Percentiles rank a stretch among this genome's conserved stretches.
These are phyloP conservation scores for Trypanosoma scelopori DNA, from an alignment of 208 protist species.

Conservation along the genomic window DNA sequence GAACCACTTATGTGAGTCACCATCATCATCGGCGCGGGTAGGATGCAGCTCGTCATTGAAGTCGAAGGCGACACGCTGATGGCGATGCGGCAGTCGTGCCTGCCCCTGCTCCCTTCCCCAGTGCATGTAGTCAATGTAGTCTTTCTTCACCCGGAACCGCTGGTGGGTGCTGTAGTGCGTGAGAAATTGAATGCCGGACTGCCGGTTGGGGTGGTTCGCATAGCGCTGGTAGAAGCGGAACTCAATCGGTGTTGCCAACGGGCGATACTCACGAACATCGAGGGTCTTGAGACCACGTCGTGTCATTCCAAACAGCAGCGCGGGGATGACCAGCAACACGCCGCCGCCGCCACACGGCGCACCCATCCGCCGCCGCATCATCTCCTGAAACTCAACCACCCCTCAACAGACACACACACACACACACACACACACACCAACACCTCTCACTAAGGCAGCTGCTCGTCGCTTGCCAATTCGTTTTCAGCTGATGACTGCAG, in stretches of 20 bases:
- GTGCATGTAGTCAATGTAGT: conserved; percentile 92
- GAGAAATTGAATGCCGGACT: conserved; percentile 88
- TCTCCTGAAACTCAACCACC: neutral
- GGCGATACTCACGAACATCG: conserved; percentile 83
- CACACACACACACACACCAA: no score
- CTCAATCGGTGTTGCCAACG: conserved; percentile 84
- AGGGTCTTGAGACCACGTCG: conserved; percentile 78
- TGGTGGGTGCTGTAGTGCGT: conserved; percentile 91
- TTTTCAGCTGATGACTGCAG: neutral
- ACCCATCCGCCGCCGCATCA: conserved; percentile 37
- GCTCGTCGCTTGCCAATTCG: neutral
- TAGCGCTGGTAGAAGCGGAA: conserved; percentile 93
- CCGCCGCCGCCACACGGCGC: conserved; percentile 23
- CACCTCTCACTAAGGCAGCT: neutral
- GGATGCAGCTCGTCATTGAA: conserved; percentile 85
- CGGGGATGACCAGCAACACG: neutral
- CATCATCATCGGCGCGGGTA: conserved; percentile 30
- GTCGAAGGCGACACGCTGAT: conserved; percentile 90
- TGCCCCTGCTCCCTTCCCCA: conserved; percentile 91
- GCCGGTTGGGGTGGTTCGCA: conserved; percentile 85
- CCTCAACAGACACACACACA: no score
- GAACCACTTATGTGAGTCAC: conserved; percentile 46
- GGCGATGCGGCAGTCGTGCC: conserved; percentile 85
- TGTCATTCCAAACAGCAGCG: conserved; percentile 15
- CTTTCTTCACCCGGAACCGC: conserved; percentile 85